Conservation (phyloP, 345 rosid genomes). For the Chamaenerion angustifolium region DNA sequence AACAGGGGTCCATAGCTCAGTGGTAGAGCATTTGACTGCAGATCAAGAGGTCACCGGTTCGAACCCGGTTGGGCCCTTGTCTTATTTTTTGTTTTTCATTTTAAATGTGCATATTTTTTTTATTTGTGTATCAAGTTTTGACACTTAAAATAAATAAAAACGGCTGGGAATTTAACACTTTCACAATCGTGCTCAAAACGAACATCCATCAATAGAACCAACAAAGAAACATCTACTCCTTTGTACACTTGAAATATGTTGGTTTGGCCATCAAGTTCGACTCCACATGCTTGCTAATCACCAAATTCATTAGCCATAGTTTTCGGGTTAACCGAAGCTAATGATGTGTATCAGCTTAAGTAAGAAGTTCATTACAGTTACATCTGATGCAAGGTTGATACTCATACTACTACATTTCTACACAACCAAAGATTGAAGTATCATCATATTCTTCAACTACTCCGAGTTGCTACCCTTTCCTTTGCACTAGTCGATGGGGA, state of each 20-base stretch:
- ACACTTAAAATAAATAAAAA: too few relatives aligned
- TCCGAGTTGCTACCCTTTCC: slow-evolving; percentile 8
- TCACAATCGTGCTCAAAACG: too few relatives aligned
- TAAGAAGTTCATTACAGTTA: slow-evolving; percentile 5
- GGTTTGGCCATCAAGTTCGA: not conserved
- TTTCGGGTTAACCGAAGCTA: not conserved
- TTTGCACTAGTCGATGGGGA: slow-evolving; percentile 8
- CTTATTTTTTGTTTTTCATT: too few relatives aligned
- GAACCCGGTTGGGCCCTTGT: slow-evolving; percentile 32
- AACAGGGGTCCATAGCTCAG: slow-evolving; percentile 62
- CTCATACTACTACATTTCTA: not conserved
- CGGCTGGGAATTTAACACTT: too few relatives aligned
- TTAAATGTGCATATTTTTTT: too few relatives aligned
- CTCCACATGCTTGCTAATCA: not conserved
- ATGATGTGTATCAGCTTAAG: not conserved
- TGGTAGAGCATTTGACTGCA: slow-evolving; percentile 84
- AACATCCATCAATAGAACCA: not conserved
- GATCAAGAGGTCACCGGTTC: slow-evolving; percentile 67
- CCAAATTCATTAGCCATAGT: not conserved
- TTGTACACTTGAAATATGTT: slow-evolving; percentile 6
- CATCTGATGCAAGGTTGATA: not conserved
- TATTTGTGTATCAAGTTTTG: too few relatives aligned
- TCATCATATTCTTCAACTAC: slow-evolving; percentile 5
- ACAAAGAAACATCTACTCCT: not conserved
- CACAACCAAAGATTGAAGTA: too few relatives aligned